Evolutionary conservation across 768 basidiomycete species (phyloP).

Genomic region (Epithele typhae): DNA sequence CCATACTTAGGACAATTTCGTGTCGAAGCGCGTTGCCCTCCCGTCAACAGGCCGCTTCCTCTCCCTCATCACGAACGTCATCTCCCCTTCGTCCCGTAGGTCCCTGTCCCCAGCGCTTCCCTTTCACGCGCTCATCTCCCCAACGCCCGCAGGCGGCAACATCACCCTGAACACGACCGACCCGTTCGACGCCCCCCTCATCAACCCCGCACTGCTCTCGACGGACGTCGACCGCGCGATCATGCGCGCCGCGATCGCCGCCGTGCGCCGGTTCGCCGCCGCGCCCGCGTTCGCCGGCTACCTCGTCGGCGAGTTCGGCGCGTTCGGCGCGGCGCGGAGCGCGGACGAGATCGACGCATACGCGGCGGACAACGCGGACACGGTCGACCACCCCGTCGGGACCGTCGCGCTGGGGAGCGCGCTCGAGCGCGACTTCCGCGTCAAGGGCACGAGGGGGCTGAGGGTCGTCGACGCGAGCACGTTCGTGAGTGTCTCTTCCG

Average conservation of each 20-base stretch:
- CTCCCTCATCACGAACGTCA: slow-evolving; percentile 1
- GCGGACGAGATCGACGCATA: slow-evolving; percentile 1
- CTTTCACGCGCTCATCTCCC: not conserved
- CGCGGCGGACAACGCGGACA: not conserved
- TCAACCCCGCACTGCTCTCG: slow-evolving; percentile 12
- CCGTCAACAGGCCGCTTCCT: not conserved
- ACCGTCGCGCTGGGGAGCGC: slow-evolving; percentile 1
- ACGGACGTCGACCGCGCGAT: slow-evolving; percentile 21
- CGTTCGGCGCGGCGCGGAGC: not conserved
- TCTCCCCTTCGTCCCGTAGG: not conserved
- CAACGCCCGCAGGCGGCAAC: slow-evolving; percentile 1
- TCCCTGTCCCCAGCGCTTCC: too few species aligned
- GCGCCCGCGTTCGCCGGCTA: slow-evolving; percentile 10
- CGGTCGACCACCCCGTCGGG: not conserved
- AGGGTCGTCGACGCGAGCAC: slow-evolving; percentile 3
- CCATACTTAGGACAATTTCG: not conserved
- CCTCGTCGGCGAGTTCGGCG: not conserved
- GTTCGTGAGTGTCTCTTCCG: slow-evolving; percentile 6
- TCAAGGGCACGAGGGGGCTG: slow-evolving; percentile 1
- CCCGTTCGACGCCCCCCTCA: slow-evolving; percentile 35
- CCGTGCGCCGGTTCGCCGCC: not conserved
- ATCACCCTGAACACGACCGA: slow-evolving; percentile 30
- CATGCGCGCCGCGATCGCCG: slow-evolving; percentile 14
- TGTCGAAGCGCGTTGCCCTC: not conserved
- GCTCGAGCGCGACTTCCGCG: not conserved